A percentile compares a stretch with the other conserved stretches of the same genome.
Conservation (phyloP, 2,329 filamentous ascomycete genomes). For the Arthrinium phaeospermum region DNA sequence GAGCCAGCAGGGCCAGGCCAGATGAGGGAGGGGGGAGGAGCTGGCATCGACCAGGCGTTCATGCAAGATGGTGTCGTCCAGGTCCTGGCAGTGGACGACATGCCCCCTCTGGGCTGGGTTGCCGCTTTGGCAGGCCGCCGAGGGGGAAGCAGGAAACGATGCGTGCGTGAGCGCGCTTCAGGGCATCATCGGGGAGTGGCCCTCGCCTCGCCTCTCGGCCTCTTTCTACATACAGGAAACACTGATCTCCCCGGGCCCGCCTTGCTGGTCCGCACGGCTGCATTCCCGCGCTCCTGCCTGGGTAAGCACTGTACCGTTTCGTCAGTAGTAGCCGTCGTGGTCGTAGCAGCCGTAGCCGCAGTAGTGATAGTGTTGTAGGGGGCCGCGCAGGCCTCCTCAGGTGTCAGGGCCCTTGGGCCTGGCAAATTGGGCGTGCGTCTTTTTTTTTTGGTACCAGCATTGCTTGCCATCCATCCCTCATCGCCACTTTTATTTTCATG, state of each 20-base stretch:
- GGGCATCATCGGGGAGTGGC: not conserved
- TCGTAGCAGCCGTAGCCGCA: not conserved
- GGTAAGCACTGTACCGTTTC: conserved; percentile 7
- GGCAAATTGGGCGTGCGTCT: conserved; percentile 11
- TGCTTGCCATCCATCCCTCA: not conserved
- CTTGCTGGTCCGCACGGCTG: conserved; percentile 16
- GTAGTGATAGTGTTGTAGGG: not conserved
- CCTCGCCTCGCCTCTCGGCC: not conserved
- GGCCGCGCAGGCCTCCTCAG: conserved; percentile 7
- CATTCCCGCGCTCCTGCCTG: conserved; percentile 10
- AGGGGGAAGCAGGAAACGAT: not conserved
- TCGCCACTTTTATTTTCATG: conserved; percentile 15
- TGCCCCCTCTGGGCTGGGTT: not conserved
- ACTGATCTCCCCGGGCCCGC: conserved; percentile 14
- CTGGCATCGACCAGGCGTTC: conserved; percentile 26
- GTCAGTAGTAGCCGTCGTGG: not conserved
- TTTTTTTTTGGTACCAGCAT: conserved; percentile 1
- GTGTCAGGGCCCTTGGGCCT: not conserved
- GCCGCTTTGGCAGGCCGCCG: conserved; percentile 4
- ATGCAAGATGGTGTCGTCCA: conserved; percentile 24
- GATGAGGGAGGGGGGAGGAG: not conserved
- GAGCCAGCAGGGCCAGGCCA: not conserved
- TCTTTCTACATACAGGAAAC: conserved; percentile 1
- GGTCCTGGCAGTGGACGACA: not conserved
- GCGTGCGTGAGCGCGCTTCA: conserved; percentile 1